Conservation (phyloP, 768 basidiomycete genomes). For the Suillus sp. region DNA sequence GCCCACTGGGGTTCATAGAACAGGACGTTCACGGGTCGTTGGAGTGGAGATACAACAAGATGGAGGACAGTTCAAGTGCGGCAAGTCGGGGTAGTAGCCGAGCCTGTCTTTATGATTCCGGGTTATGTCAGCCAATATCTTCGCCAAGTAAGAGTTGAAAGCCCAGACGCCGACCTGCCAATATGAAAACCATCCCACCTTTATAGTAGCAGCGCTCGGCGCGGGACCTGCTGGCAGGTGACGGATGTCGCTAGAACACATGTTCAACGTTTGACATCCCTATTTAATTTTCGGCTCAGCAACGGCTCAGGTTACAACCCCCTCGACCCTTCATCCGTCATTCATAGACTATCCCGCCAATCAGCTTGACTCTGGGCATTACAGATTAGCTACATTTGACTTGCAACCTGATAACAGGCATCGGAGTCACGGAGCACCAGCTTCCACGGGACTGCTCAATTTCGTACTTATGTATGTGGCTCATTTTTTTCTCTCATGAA, state of each 20-base stretch:
- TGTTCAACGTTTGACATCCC: not conserved
- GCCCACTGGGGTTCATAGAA: conserved; percentile 12
- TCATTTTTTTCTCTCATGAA: not conserved
- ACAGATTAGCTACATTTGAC: not conserved
- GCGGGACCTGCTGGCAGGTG: conserved; percentile 2
- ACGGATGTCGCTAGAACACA: not conserved
- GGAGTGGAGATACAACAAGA: conserved; percentile 5
- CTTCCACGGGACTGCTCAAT: not conserved
- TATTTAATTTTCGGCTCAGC: conserved; percentile 4
- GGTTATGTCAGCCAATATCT: conserved; percentile 8
- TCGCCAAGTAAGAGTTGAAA: not conserved
- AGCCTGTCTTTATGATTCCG: not conserved
- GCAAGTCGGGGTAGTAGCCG: not conserved
- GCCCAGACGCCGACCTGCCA: not conserved
- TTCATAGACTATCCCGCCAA: not conserved
- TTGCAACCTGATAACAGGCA: not conserved
- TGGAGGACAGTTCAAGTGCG: conserved; percentile 1
- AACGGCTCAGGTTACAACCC: not conserved
- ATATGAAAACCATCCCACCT: not conserved
- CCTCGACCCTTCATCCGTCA: conserved; percentile 1
- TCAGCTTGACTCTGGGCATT: not conserved
- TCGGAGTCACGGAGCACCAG: not conserved
- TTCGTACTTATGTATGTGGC: not conserved
- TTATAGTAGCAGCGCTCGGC: not conserved
- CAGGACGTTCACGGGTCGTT: not conserved